Conservation (phyloP, 2,329 filamentous ascomycete species). For the Fonsecaea pugnacius region DNA sequence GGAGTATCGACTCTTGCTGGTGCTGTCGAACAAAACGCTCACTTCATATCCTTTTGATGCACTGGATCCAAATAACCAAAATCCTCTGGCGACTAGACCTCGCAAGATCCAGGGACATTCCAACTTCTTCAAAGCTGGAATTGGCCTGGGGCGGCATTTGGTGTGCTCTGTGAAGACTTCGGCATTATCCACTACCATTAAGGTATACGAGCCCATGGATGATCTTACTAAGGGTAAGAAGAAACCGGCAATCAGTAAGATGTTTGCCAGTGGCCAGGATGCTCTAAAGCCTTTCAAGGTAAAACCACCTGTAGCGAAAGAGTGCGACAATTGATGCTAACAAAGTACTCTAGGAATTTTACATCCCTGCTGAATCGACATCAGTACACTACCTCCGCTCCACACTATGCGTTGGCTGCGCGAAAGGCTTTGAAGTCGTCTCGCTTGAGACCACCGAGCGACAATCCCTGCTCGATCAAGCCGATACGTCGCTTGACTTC, state of each 20-base stretch:
- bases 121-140: conserved; percentile 97
- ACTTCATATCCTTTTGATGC: conserved; percentile 87
- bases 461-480: conserved; percentile 93
- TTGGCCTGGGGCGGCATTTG: conserved; percentile 89
- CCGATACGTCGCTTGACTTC: conserved; percentile 96
- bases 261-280: conserved; percentile 92
- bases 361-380: conserved; percentile 97
- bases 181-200: conserved; percentile 91
- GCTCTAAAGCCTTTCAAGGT: conserved; percentile 92
- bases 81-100: conserved; percentile 77
- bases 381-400: conserved; percentile 97
- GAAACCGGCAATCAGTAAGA: conserved; percentile 92
- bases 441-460: conserved; percentile 97
- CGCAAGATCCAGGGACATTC: conserved; percentile 97
- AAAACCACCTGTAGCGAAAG: conserved; percentile 30
- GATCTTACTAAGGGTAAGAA: conserved; percentile 91
- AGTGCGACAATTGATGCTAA: conserved; percentile 30
- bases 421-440: conserved; percentile 95
- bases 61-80: conserved; percentile 77
- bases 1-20: conserved; percentile 88
- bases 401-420: conserved; percentile 94
- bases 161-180: conserved; percentile 97
- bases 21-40: conserved; percentile 90
- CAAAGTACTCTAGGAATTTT: conserved; percentile 71
- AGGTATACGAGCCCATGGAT: conserved; percentile 98